A percentile compares a stretch with the other conserved stretches of the same genome.
phyloP scores from a whole-genome alignment of 108 stramenopile species.

The Pseudonitzschia pungens region DNA sequence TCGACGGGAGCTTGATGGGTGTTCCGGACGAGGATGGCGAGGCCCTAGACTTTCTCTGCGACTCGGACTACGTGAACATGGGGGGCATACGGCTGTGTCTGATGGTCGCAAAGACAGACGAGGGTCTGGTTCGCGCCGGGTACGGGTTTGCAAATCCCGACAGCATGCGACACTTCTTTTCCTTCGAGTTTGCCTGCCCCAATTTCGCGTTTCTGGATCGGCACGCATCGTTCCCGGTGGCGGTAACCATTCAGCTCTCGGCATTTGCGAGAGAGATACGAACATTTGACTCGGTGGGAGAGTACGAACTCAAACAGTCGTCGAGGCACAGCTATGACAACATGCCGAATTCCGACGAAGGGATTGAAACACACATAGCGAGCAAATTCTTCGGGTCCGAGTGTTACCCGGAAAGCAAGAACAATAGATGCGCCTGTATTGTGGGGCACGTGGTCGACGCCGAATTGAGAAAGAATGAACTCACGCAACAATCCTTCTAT shows the following conservation, averaged over 20 bases:
- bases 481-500: neutral
- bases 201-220: neutral
- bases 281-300: neutral
- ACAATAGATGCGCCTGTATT: neutral
- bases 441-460: neutral
- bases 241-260: neutral
- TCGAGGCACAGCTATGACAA: neutral
- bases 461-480: neutral
- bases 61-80: neutral
- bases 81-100: neutral
- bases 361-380: too few relatives aligned
- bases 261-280: slow-evolving; percentile 2
- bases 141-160: neutral
- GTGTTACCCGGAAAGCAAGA: neutral
- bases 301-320: neutral
- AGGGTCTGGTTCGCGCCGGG: neutral
- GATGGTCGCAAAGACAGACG: neutral
- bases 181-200: neutral
- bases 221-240: neutral
- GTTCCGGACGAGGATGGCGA: neutral
- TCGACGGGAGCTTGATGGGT: neutral
- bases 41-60: neutral
- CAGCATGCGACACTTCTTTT: neutral
- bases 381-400: too few relatives aligned
- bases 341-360: too few relatives aligned